A percentile compares a stretch with the other conserved stretches of the same genome.
phyloP scores from a whole-genome alignment of 148 eudicot genomes.

The Rhododendron molle region DNA sequence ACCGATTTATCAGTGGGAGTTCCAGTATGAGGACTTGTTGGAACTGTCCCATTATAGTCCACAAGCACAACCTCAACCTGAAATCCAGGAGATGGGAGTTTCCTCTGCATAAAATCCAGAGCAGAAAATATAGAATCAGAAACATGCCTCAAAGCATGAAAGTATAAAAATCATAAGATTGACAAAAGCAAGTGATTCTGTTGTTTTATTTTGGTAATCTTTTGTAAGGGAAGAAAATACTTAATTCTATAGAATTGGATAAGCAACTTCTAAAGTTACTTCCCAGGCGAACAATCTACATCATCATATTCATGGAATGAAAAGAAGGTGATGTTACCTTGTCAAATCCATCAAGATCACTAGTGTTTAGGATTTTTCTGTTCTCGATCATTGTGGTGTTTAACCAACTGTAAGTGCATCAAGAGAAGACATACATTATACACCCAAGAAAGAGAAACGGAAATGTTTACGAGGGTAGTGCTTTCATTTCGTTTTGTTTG shows the following conservation, averaged over 20 bases:
- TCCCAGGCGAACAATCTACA: neutral
- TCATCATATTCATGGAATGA: neutral
- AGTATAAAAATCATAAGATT: neutral
- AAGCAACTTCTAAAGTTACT: constrained; percentile 1
- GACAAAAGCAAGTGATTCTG: neutral
- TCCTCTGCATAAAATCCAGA: constrained; percentile 47
- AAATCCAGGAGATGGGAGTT: constrained; percentile 95
- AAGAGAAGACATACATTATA: neutral
- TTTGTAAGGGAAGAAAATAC: neutral
- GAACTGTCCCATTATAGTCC: constrained; percentile 51
- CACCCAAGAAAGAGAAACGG: neutral
- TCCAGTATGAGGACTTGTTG: constrained; percentile 39
- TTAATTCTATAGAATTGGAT: neutral
- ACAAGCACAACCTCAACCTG: constrained; percentile 93
- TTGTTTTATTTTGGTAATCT: neutral
- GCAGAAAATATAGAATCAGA: neutral
- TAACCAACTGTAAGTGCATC: constrained; percentile 64
- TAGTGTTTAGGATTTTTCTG: constrained; percentile 66
- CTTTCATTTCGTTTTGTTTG: neutral
- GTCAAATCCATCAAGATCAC: constrained; percentile 93
- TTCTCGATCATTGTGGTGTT: constrained; percentile 97
- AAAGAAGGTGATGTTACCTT: constrained; percentile 44
- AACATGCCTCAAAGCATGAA: neutral
- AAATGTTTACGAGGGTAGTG: neutral
- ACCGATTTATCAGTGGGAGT: constrained; percentile 29